Base-by-base conservation (phyloP, 1,139 yeast genomes). In the Blastobotrys persicus region DNA sequence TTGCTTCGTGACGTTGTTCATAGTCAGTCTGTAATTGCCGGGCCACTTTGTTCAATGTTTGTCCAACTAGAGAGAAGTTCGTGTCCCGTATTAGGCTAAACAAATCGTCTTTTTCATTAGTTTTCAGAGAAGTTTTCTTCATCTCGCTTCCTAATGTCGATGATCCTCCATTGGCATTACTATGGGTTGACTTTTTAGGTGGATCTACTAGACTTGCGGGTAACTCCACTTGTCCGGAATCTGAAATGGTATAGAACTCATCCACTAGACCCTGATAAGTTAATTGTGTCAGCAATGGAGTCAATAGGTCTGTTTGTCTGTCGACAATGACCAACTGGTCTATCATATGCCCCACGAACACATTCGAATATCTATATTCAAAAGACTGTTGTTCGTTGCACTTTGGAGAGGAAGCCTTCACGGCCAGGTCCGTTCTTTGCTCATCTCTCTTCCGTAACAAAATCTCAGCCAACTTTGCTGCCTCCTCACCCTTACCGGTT, bases 251-350 rank as follows among this genome's bases (percentile, higher is more conserved):
- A 58, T 81, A 75, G 19, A 82, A 66, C 61, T 89, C 96, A 63
- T 88, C 91, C 18, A 89, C 72, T 12, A 92, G 71, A 0, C 98
- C 98, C 32, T 80, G 76, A 63, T 91, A 92, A 1, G 88, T 86
- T 57, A 89, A 69, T 60, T 92, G 97, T 32, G 83, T 80, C 53
- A 88, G 69, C 12, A 88, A 62, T 1, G 89, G 83, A 0, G 96
- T 80, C 4, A 85, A 64, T 44, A 80, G 75, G 67, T 92, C 98
- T 31, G 83, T 65, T 50, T 81, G 79, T 47, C 98, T 73, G 62
- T 92, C 98, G 18, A 92, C 61, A 1, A 91, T 83, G 13, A 92
- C 76, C 44, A 91, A 69, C 33, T 71, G 72, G 49, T 70, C 77
- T 39, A 71, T 58, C 5, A 55, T 53, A 6, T 60, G 56, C 16